A percentile compares a stretch with the other conserved stretches of the same genome.
Evolutionary conservation across 75 land plant species (phyloP).

Genomic region (Cunninghamia lanceolata): DNA sequence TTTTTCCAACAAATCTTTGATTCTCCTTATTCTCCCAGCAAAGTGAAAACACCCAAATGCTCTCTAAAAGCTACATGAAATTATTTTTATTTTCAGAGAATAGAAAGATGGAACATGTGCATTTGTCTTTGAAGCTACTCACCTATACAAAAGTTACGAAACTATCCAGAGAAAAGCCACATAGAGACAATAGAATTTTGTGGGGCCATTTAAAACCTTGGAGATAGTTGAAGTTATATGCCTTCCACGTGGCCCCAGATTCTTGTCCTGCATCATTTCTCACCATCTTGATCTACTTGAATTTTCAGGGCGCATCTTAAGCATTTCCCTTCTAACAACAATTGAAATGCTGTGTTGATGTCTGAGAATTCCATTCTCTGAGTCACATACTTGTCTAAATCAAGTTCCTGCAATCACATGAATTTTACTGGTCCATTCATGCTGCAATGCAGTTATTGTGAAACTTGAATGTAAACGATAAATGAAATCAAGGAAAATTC

Average conservation of each 20-base stretch:
- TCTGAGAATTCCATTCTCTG: conserved; percentile 3
- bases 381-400: conserved; percentile 1
- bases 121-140: neutral
- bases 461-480: neutral
- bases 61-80: neutral
- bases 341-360: neutral
- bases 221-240: neutral
- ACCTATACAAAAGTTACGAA: no score
- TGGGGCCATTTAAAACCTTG: neutral
- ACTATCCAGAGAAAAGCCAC: no score
- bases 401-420: neutral
- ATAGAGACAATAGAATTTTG: no score
- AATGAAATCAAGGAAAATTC: neutral
- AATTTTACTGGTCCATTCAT: neutral
- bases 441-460: neutral
- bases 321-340: neutral
- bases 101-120: neutral
- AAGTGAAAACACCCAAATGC: neutral
- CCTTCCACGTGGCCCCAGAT: no score
- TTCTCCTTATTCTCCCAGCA: neutral
- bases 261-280: neutral
- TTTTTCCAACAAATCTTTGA: no score
- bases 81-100: neutral
- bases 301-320: neutral
- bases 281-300: neutral